Conservation (phyloP, 805 yeast genomes). For the Yamadazyma olivae region DNA sequence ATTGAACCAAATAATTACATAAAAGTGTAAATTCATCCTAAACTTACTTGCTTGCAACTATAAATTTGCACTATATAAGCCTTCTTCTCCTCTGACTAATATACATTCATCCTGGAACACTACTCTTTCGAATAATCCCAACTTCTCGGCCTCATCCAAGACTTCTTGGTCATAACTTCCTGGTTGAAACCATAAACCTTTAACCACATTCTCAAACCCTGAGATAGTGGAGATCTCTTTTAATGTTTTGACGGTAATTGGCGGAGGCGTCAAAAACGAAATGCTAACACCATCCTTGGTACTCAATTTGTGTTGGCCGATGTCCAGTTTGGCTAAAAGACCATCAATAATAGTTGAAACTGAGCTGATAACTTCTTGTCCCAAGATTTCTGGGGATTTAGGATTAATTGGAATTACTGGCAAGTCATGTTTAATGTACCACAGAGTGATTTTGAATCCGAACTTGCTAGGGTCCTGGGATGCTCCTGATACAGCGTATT, state of each 20-base stretch:
- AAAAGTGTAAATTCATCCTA: too few species aligned
- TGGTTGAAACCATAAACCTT: constrained; percentile 81
- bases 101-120: constrained; percentile 63
- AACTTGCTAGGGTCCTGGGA: constrained; percentile 60
- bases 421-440: constrained; percentile 60
- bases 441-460: constrained; percentile 64
- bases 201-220: constrained; percentile 37
- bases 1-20: too few species aligned
- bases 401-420: constrained; percentile 71
- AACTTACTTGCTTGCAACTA: constrained; percentile 8
- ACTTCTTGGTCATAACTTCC: constrained; percentile 63
- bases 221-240: constrained; percentile 37
- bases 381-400: constrained; percentile 44
- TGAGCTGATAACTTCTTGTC: constrained; percentile 33
- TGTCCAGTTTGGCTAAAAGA: constrained; percentile 14
- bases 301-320: constrained; percentile 23
- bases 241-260: constrained; percentile 41
- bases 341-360: constrained; percentile 26
- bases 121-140: constrained; percentile 29
- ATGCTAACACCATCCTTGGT: constrained; percentile 48
- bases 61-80: constrained; percentile 38
- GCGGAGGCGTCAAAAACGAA: constrained; percentile 76
- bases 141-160: constrained; percentile 37
- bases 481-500: constrained; percentile 71
- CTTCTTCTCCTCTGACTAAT: constrained; percentile 63